These are phyloP conservation scores for Nakazawaea ishiwadae DNA, from an alignment of 805 yeast genomes.

Conservation along the genomic window DNA sequence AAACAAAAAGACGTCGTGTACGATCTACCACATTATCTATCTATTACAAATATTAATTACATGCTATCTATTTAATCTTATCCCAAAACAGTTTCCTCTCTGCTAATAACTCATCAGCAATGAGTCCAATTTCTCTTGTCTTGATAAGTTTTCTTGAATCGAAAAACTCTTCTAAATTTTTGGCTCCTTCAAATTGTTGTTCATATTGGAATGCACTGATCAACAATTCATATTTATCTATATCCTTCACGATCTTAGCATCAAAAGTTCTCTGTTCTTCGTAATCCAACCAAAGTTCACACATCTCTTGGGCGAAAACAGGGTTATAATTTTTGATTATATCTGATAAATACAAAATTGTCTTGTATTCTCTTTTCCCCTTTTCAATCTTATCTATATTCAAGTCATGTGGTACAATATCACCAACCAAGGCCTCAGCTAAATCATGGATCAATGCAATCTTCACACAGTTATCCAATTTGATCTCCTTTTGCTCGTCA, in stretches of 20 bases:
- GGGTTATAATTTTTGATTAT: constrained; percentile 63
- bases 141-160: constrained; percentile 57
- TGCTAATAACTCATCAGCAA: constrained; percentile 57
- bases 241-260: constrained; percentile 88
- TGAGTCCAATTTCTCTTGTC: constrained; percentile 61
- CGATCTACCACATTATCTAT: too few relatives aligned
- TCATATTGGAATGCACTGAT: constrained; percentile 84
- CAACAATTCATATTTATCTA: constrained; percentile 86
- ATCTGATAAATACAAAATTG: constrained; percentile 62
- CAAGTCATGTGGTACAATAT: constrained; percentile 78
- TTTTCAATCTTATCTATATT: constrained; percentile 70
- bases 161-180: constrained; percentile 68
- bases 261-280: constrained; percentile 79
- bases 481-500: constrained; percentile 37
- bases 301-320: constrained; percentile 56
- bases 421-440: constrained; percentile 93
- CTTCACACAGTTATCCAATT: constrained; percentile 68
- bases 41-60: too few relatives aligned
- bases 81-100: constrained; percentile 41
- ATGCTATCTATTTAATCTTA: neutral
- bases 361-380: constrained; percentile 70
- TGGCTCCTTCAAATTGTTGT: constrained; percentile 49
- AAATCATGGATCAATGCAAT: constrained; percentile 91
- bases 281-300: constrained; percentile 80
- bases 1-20: too few relatives aligned